phyloP scores from a whole-genome alignment of 352 stramenopile genomes.

The Pythium phragmitis region DNA sequence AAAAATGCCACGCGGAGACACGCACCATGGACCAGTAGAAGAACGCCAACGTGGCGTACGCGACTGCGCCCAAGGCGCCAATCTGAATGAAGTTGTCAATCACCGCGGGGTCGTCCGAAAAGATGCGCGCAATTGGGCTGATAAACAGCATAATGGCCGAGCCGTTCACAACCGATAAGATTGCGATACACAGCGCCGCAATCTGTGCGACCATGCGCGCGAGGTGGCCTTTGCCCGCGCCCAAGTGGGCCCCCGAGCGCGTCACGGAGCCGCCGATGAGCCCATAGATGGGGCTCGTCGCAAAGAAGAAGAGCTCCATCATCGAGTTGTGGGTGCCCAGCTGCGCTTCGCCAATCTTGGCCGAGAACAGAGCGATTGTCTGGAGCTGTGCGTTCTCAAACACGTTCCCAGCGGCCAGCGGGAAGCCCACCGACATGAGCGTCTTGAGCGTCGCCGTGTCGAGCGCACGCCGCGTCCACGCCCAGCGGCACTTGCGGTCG shows the following conservation, averaged over 20 bases:
- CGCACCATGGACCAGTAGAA: constrained; percentile 73
- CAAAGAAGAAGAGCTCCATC: constrained; percentile 87
- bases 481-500: constrained; percentile 50
- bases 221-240: constrained; percentile 35
- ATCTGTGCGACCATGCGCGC: constrained; percentile 60
- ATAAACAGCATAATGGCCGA: constrained; percentile 46
- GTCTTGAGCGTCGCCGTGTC: constrained; percentile 40
- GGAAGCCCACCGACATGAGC: constrained; percentile 52
- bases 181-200: constrained; percentile 41
- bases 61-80: constrained; percentile 47
- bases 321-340: constrained; percentile 80
- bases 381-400: constrained; percentile 85
- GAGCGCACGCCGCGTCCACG: constrained; percentile 45
- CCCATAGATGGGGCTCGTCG: constrained; percentile 84
- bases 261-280: constrained; percentile 61
- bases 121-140: constrained; percentile 56
- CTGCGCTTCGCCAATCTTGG: constrained; percentile 66
- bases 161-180: constrained; percentile 46
- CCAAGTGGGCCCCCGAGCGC: constrained; percentile 65
- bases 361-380: constrained; percentile 75
- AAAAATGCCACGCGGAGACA: neutral
- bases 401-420: constrained; percentile 52
- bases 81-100: constrained; percentile 67
- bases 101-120: constrained; percentile 63
- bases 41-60: constrained; percentile 72